Percentiles rank a stretch among this genome's conserved stretches.
Conservation (phyloP, 495 filamentous ascomycete genomes). For the Xylaria acuta region DNA sequence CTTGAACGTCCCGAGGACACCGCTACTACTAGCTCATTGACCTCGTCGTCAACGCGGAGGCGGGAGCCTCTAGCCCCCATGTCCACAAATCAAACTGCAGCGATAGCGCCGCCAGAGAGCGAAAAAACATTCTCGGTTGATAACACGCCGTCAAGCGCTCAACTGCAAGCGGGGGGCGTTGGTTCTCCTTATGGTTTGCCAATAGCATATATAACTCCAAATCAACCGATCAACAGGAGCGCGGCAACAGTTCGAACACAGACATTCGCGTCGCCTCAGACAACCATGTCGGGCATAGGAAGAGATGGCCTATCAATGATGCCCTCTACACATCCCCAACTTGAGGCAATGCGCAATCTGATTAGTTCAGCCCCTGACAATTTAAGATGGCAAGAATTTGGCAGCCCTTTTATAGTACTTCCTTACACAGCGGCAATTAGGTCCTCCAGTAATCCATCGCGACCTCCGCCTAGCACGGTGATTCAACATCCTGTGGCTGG, state of each 20-base stretch:
- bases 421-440: background rate
- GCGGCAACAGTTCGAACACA: background rate
- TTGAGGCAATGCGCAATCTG: background rate
- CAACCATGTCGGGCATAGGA: background rate
- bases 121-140: background rate
- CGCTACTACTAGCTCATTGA: background rate
- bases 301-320: background rate
- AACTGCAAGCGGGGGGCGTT: background rate
- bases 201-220: background rate
- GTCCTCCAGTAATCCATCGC: background rate
- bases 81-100: background rate
- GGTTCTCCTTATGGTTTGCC: background rate
- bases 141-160: background rate
- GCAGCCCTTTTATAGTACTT: background rate
- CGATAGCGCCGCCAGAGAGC: background rate
- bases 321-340: background rate
- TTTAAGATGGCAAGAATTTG: background rate
- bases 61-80: background rate
- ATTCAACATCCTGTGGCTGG: constrained; percentile 20
- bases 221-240: background rate
- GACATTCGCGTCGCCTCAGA: background rate
- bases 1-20: background rate
- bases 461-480: background rate
- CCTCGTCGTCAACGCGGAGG: background rate
- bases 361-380: background rate